Evolutionary conservation across 2,329 filamentous ascomycete genomes (phyloP), one percentile per base, ranked within the genome.

Genomic region (Verticillium dahliae): DNA sequence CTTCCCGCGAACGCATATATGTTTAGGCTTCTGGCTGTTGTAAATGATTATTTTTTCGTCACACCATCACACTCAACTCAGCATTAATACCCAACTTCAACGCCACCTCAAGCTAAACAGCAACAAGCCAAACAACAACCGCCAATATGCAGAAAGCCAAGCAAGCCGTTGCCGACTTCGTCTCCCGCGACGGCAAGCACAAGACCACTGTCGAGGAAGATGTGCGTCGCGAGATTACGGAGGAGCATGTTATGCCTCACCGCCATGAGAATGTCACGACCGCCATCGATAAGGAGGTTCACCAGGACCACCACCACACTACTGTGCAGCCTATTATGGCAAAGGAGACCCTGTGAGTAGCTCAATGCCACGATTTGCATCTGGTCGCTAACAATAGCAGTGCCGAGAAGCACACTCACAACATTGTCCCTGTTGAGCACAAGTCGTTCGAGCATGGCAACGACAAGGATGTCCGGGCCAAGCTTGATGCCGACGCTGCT

Each of bases 221-320:
- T 9, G 81, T 89, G 52, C 81, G 83, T 50, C 81, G 84, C 0
- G 81, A 84, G 13, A 81, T 90, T 2, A 79, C 80, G 5, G 79
- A 88, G 18, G 87, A 90, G 73, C 78, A 80, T 1, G 72, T 90
- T 55, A 82, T 78, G 62, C 83, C 82, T 54, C 80, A 83, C n/a
- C 73, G 81, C 50, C 86, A 89, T 61, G 85, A 90, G 69, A 74
- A 87, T n/a, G 67, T 84, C 10, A 80, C 77, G 22, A 87, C 84
- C 1, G 88, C 85, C 6, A 73, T 90, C 33, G 86, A 91, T 70
- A 84, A 83, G 66, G 88, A 91, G 67, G 77, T 90, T 4, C 87
- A 91, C 70, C 88, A 90, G 71, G 85, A 90, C 62, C 88, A 91
- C 68, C 85, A 90, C 71, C 87, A 91, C 72, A 89, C 86, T 56